Base-by-base conservation (phyloP, 2,329 filamentous ascomycete species). In the Cercospora sp. region DNA sequence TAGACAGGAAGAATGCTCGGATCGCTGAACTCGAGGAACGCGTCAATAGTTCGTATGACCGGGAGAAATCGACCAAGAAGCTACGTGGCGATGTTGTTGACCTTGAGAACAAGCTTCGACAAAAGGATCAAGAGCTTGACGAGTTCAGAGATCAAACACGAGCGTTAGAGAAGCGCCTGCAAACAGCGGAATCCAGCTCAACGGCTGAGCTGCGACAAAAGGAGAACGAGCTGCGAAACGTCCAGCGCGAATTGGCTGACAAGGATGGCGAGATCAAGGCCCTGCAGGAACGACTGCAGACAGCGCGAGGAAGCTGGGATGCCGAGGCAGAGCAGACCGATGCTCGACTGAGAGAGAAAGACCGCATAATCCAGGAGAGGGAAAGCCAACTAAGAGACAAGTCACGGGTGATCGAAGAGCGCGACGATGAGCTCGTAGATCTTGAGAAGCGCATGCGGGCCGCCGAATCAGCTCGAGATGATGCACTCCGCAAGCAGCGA, bases 341-440 rank as follows among this genome's bases (percentile, higher is more conserved):
- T 66, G 72, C 75, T 16, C 76, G 77, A 13, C 61, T 80, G 60
- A 76, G 78, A 58, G 78, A 78, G 64, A 80, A 80, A 70, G 78
- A 79, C 57, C 65, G 67, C n/a, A 42, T 74, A 7, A 86, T 97
- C 12, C 87, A 87, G 40, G 91, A 96, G 73, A 82, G 94, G 5
- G 91, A 96, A 78, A 87, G 88, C 4, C 89, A 92, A 8, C 78
- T 94, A 12, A 87, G 91, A 51, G 90, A 92, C 70, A 94, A 93
- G 76, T 90, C 94, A 66, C 87, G 89, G 2, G 77, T 88, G 1
- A 85, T 96, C 42, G 89, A 90, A 60, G 88, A 93, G 70, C 88
- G 88, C 20, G 91, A 95, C 61, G 91, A 94, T 69, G 89, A 92
- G 72, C 82, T 93, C 12, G 71, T 68, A 3, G 73, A 78, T 60